phyloP scores from a whole-genome alignment of 139 green algal species.

The Chlorella sp. region DNA sequence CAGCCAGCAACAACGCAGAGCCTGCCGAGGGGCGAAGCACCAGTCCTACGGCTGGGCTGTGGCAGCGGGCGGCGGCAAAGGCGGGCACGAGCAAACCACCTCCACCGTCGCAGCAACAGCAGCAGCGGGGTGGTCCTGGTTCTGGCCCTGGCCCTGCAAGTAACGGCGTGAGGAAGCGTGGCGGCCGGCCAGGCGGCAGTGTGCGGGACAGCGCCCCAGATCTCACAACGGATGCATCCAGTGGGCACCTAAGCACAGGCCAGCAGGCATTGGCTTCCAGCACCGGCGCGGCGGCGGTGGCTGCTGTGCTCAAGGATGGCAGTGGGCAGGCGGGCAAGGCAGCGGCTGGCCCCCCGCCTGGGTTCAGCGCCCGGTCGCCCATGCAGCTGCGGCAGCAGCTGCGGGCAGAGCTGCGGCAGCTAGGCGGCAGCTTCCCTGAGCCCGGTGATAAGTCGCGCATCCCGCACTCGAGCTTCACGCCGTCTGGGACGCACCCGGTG shows the following conservation, averaged over 20 bases:
- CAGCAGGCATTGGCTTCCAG: no score
- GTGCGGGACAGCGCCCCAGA: not conserved
- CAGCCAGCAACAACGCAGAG: not conserved
- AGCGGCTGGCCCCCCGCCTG: not conserved
- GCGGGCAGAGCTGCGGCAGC: not conserved
- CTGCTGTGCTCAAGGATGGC: not conserved
- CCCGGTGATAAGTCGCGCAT: not conserved
- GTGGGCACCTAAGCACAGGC: no score
- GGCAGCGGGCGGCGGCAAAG: not conserved
- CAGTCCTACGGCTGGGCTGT: not conserved
- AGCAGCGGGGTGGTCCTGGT: no score
- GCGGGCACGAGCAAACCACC: not conserved
- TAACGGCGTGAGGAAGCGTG: no score
- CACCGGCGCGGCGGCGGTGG: no score
- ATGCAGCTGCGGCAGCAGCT: not conserved
- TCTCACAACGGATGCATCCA: not conserved
- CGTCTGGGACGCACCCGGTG: not conserved
- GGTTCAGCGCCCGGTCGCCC: not conserved
- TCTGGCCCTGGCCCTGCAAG: no score
- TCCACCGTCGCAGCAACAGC: no score
- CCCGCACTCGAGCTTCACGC: not conserved
- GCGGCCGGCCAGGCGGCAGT: no score
- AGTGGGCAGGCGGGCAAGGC: not conserved
- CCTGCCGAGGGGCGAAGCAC: not conserved
- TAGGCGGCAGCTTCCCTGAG: not conserved